Evolutionary conservation across 2,329 filamentous ascomycete genomes (phyloP).

Genomic region (Epichloe hybrida): DNA sequence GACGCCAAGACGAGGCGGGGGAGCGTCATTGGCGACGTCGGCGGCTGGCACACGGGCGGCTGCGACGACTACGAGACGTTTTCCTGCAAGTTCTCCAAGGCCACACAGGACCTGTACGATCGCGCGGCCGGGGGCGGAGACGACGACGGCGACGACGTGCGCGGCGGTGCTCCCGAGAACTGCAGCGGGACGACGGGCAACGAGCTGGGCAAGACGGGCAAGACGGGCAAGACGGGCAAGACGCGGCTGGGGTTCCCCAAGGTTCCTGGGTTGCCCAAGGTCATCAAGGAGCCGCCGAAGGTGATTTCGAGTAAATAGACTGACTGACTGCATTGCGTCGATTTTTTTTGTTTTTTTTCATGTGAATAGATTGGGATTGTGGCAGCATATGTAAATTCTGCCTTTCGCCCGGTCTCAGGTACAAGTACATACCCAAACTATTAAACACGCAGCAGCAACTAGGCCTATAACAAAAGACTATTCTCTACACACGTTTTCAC

Average conservation of each 20-base stretch:
- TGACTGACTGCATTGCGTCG: too few species aligned
- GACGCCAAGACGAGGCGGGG: slow-evolving; percentile 1
- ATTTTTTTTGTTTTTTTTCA: too few species aligned
- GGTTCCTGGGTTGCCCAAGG: not conserved
- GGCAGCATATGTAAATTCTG: too few species aligned
- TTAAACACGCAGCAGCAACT: too few species aligned
- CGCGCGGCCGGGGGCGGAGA: not conserved
- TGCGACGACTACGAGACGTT: slow-evolving; percentile 7
- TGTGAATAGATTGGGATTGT: too few species aligned
- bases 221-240: not conserved
- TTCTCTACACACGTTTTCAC: too few species aligned
- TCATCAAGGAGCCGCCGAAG: not conserved
- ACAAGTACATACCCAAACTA: too few species aligned
- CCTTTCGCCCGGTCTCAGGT: too few species aligned
- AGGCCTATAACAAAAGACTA: too few species aligned
- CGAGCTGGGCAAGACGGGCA: not conserved
- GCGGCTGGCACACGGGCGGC: slow-evolving; percentile 8
- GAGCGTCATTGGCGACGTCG: slow-evolving; percentile 5
- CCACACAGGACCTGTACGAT: slow-evolving; percentile 1
- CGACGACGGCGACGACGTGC: slow-evolving; percentile 1
- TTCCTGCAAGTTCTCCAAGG: slow-evolving; percentile 3
- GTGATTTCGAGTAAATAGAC: too few species aligned
- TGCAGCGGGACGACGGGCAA: not conserved
- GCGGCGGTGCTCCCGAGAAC: slow-evolving; percentile 4
- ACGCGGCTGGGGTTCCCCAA: not conserved